phyloP scores from a whole-genome alignment of 805 yeast species.

The Tetrapisispora iriomotensis region DNA sequence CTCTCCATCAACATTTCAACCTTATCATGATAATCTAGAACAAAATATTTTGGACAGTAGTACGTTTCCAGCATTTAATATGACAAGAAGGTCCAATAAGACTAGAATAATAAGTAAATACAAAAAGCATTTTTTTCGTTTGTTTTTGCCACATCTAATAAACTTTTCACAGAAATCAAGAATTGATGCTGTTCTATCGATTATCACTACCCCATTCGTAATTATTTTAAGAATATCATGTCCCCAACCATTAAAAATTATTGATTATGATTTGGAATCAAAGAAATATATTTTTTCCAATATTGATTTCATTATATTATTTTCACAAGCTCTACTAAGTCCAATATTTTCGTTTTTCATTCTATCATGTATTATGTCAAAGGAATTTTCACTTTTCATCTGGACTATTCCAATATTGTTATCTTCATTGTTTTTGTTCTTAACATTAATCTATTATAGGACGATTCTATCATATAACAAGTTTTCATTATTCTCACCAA shows the following conservation, averaged over 20 bases:
- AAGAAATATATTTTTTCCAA: constrained; percentile 14
- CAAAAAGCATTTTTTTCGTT: constrained; percentile 5
- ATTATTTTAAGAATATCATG: constrained; percentile 29
- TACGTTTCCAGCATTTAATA: neutral
- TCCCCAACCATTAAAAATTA: constrained; percentile 25
- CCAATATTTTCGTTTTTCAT: constrained; percentile 21
- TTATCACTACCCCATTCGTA: constrained; percentile 29
- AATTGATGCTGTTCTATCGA: constrained; percentile 21
- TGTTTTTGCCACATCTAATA: constrained; percentile 28
- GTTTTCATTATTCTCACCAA: constrained; percentile 16
- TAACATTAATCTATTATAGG: constrained; percentile 10
- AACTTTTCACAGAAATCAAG: constrained; percentile 20
- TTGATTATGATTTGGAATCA: constrained; percentile 18
- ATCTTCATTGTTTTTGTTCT: neutral
- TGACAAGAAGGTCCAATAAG: neutral
- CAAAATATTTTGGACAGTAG: neutral
- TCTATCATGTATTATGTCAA: constrained; percentile 14
- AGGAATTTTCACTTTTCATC: constrained; percentile 5
- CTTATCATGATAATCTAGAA: constrained; percentile 1
- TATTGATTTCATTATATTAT: constrained; percentile 15
- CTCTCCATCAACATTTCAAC: constrained; percentile 1
- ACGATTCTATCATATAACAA: constrained; percentile 11
- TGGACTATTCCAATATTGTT: constrained; percentile 12
- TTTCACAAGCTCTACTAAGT: constrained; percentile 26
- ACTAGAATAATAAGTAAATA: neutral